phyloP scores from a whole-genome alignment of 129 eudicot species.

The Calendula officinalis region DNA sequence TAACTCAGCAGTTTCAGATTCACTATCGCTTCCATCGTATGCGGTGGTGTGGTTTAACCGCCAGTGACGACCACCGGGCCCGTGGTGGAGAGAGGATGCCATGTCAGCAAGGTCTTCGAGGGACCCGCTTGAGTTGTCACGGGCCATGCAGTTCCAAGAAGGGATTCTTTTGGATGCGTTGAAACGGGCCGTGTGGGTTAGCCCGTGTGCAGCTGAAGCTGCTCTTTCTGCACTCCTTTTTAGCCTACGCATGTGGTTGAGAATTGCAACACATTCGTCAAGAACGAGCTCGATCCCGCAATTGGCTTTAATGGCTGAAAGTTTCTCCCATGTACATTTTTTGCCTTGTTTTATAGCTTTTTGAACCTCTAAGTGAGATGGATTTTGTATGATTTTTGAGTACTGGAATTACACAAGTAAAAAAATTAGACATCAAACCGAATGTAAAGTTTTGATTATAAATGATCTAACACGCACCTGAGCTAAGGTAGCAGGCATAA shows the following conservation, averaged over 20 bases:
- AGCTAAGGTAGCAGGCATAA: slow-evolving; percentile 77
- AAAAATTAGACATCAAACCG: slow-evolving; percentile 15
- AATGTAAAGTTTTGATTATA: neutral
- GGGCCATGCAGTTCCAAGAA: slow-evolving; percentile 75
- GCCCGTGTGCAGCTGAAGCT: slow-evolving; percentile 44
- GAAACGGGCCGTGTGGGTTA: slow-evolving; percentile 39
- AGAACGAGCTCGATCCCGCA: slow-evolving; percentile 73
- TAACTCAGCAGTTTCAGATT: slow-evolving; percentile 59
- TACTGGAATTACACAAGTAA: slow-evolving; percentile 57
- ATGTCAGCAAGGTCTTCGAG: slow-evolving; percentile 68
- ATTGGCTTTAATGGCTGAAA: slow-evolving; percentile 80
- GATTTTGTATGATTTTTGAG: slow-evolving; percentile 77
- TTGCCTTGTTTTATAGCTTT: slow-evolving; percentile 88
- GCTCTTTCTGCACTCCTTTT: slow-evolving; percentile 72
- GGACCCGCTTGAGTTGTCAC: slow-evolving; percentile 75
- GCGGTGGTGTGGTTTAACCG: slow-evolving; percentile 28
- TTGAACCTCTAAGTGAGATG: slow-evolving; percentile 72
- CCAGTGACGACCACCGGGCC: slow-evolving; percentile 36
- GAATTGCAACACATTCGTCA: slow-evolving; percentile 63
- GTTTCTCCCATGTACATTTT: slow-evolving; percentile 93
- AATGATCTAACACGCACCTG: slow-evolving; percentile 40
- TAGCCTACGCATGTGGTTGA: slow-evolving; percentile 89
- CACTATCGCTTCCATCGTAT: slow-evolving; percentile 83
- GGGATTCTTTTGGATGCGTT: slow-evolving; percentile 76
- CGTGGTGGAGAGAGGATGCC: slow-evolving; percentile 54